Base-by-base conservation (phyloP, 768 basidiomycete genomes). In the Naematelia encephala region DNA sequence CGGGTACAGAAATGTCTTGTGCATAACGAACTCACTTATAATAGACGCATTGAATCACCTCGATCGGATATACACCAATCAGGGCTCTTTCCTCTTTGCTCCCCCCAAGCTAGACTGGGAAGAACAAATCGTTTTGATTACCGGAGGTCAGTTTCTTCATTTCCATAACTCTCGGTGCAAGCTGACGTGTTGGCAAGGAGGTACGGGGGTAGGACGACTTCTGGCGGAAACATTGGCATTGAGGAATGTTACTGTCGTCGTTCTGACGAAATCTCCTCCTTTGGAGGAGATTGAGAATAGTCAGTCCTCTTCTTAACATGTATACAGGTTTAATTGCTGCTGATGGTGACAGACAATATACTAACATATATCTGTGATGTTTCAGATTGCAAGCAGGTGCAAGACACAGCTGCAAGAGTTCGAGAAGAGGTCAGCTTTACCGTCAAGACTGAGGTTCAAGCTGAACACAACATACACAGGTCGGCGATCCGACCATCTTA, bases 321-420 rank as follows among this genome's bases (percentile, higher is more conserved):
- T 8, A 8, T 39, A 39, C 34, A 8, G 34, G 34, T 39, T 30
- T 2, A 14, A 21, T 47, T 26, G 16, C 19, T 13, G 34, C 26
- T 55, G 10, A 19, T 52, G 42, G n/a, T 8, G 22, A 48, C 45
- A 90, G 89, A 86, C 72, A 89, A 88, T 62, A 86, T 97, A 68
- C 78, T 80, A 1, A 91, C 85, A 75, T 96, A 92, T 76, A 83
- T 89, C 72, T 97, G 94, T 65, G 91, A 99, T 72, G 85, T 99
- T 19, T 89, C 91, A 0, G 86, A 90, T 59, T 88, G 85, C 84
- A 85, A 89, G 57, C 86, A 90, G 67, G 92, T 98, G 1, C 81
- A 89, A 60, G 82, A 81, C 0, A 84, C 87, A 0, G 85, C 91
- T 0, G 84, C 86, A 69, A 82, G 79, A 74, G 82, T 98, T 59